Conservation (phyloP, 2,329 filamentous ascomycete genomes). For the Plenodomus biglobosus region DNA sequence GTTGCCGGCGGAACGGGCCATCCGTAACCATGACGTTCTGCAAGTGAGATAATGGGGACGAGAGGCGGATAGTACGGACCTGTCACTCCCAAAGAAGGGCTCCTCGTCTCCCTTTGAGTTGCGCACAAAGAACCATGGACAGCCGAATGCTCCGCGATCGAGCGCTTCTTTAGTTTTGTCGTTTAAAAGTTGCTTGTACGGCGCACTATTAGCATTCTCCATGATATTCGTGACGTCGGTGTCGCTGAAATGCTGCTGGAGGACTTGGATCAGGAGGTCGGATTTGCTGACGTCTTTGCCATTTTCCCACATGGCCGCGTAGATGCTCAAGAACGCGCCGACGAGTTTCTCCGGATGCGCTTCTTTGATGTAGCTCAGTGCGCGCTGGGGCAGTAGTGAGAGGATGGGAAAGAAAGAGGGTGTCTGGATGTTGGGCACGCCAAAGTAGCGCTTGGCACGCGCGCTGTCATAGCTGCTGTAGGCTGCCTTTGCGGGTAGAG, state of each 20-base stretch:
- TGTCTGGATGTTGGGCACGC: slow-evolving; percentile 45
- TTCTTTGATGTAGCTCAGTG: slow-evolving; percentile 67
- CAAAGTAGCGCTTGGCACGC: slow-evolving; percentile 57
- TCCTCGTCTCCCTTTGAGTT: slow-evolving; percentile 61
- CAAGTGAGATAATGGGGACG: neutral
- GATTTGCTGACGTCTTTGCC: slow-evolving; percentile 62
- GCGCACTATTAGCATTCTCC: slow-evolving; percentile 51
- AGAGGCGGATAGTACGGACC: slow-evolving; percentile 40
- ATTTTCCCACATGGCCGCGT: slow-evolving; percentile 63
- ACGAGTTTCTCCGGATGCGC: slow-evolving; percentile 54
- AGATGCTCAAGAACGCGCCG: slow-evolving; percentile 57
- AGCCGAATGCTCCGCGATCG: slow-evolving; percentile 70
- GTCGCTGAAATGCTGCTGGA: slow-evolving; percentile 52
- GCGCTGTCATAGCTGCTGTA: slow-evolving; percentile 57
- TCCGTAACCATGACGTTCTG: neutral
- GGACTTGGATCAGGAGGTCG: slow-evolving; percentile 52
- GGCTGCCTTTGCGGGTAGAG: slow-evolving; percentile 65
- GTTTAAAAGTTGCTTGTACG: slow-evolving; percentile 58
- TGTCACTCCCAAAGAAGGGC: slow-evolving; percentile 77
- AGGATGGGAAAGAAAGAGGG: slow-evolving; percentile 58
- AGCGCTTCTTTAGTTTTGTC: slow-evolving; percentile 63
- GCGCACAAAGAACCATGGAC: slow-evolving; percentile 72
- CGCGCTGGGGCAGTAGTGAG: slow-evolving; percentile 63
- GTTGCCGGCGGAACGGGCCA: slow-evolving; percentile 1
- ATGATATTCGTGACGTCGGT: slow-evolving; percentile 61